These are phyloP conservation scores for Lepiota subincarnata DNA, from an alignment of 768 basidiomycete genomes.

Conservation along the genomic window DNA sequence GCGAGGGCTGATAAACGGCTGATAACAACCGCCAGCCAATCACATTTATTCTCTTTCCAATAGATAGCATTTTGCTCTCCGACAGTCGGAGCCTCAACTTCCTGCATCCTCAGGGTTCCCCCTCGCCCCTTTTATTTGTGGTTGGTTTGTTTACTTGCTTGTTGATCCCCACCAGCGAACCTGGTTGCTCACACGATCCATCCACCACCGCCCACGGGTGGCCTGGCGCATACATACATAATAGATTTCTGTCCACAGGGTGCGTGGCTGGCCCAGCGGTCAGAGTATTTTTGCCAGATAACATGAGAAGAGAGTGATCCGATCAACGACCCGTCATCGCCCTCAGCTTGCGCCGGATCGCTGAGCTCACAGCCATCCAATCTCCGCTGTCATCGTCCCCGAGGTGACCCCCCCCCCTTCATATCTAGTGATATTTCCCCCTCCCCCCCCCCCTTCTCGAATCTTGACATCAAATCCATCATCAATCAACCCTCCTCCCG, in stretches of 20 bases:
- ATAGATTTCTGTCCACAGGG: no score
- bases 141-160: no score
- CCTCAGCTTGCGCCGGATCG: constrained; percentile 8
- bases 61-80: constrained; percentile 8
- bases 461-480: neutral
- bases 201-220: neutral
- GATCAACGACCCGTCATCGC: constrained; percentile 8
- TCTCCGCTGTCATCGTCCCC: constrained; percentile 11
- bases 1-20: constrained; percentile 9
- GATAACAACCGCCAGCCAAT: constrained; percentile 15
- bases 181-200: no score
- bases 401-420: neutral
- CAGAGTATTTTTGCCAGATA: no score
- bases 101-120: neutral
- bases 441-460: neutral
- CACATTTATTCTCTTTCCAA: constrained; percentile 18
- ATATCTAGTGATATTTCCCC: constrained; percentile 2
- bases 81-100: neutral
- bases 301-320: constrained; percentile 7
- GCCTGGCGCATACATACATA: no score
- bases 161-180: no score
- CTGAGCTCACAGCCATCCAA: constrained; percentile 6
- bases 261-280: no score
- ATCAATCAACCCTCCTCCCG: neutral
- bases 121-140: neutral